A percentile compares a stretch with the other conserved stretches of the same genome.
These are phyloP conservation scores for Exophiala dermatitidis DNA, from an alignment of 2,329 filamentous ascomycete species.

Conservation along the genomic window DNA sequence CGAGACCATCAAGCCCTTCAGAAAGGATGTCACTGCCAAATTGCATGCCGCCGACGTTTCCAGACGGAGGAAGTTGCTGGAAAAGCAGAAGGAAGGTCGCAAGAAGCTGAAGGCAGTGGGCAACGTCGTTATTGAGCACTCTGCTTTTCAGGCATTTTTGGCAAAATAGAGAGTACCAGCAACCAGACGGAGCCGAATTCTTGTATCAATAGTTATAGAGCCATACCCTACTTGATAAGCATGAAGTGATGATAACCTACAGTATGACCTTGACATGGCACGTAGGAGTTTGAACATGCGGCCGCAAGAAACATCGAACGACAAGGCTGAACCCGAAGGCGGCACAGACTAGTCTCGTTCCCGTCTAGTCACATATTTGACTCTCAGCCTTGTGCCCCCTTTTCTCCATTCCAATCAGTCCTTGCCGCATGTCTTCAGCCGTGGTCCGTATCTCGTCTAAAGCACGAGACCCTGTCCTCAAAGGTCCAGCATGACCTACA, in stretches of 20 bases:
- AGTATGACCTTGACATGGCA: too few relatives aligned
- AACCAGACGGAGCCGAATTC: too few relatives aligned
- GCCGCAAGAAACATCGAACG: background rate
- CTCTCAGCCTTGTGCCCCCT: background rate
- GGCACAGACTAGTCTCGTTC: background rate
- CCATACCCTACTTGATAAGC: too few relatives aligned
- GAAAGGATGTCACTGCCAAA: constrained; percentile 91
- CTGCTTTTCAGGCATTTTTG: constrained; percentile 89
- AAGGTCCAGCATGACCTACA: too few relatives aligned
- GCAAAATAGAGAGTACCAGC: constrained; percentile 53
- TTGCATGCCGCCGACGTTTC: constrained; percentile 85
- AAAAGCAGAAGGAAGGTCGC: constrained; percentile 93
- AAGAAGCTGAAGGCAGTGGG: constrained; percentile 72
- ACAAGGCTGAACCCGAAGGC: background rate
- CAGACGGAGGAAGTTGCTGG: constrained; percentile 74
- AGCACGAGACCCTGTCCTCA: too few relatives aligned
- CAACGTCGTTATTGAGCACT: constrained; percentile 93
- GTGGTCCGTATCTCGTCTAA: too few relatives aligned
- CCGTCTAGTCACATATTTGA: background rate
- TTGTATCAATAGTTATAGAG: too few relatives aligned
- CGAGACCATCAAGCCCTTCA: constrained; percentile 92
- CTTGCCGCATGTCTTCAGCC: background rate
- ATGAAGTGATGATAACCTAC: too few relatives aligned
- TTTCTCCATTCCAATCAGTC: background rate
- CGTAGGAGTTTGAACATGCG: background rate